Evolutionary conservation across 1,139 yeast species (phyloP), one percentile per base, ranked within the genome.

Genomic region (Sugiyamaella japonica): DNA sequence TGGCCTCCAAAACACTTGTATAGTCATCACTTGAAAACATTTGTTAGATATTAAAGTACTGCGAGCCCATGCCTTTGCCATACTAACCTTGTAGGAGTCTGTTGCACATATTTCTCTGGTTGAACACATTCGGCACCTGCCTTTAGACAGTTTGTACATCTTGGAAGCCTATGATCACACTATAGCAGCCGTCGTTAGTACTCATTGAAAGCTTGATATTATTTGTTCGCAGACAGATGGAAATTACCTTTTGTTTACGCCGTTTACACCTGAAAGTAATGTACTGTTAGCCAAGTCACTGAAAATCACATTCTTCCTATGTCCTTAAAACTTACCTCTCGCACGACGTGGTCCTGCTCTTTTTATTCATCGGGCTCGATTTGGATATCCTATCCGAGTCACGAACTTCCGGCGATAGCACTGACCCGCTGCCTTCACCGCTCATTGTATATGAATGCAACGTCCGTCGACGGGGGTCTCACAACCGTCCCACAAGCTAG

Each of bases 71-170:
- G 41, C 37, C 15, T 17, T 20, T 20, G 6, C 25, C 25, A 20
- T 13, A 66, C 69, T 13, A 52, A 48, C 55, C 58, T 60, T 28
- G 56, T 36, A 9, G 66, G 67, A 10, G 60, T 66, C 44, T 59
- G 62, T 36, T 56, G 64, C 31, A 56, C 74, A 56, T 82, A 82
- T 53, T 80, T 73, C 4, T 80, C 80, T 0, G 86, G 86, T 62
- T 82, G 84, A 2, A 81, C 72, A 65, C 86, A 82, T 57, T 75
- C 71, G 3, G 77, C 80, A 25, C 78, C 80, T 0, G 86, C 83
- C 61, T 80, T 80, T 51, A 82, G 67, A 67, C 86, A 82, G 41
- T 82, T 82, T 7, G 86, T 79, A 62, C 86, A 82, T 43, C 81
- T 74, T 2, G 86, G 86, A 7, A 78, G 65, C 53, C 83, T 72